These are phyloP conservation scores for Penicillium longicatenatum DNA, from an alignment of 495 filamentous ascomycete genomes.

Conservation along the genomic window DNA sequence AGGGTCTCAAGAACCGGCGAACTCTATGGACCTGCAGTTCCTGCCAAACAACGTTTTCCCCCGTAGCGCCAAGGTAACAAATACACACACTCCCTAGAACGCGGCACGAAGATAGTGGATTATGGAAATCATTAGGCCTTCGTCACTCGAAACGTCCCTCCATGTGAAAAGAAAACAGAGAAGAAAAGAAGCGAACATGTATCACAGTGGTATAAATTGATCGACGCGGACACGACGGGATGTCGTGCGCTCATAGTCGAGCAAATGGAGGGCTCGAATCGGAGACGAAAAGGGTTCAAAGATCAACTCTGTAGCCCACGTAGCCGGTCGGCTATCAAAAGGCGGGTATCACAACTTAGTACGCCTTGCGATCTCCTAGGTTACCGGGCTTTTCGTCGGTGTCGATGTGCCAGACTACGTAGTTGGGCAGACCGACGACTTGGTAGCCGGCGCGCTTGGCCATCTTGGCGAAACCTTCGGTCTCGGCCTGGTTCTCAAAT, in stretches of 20 bases:
- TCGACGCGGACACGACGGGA: slow-evolving; percentile 8
- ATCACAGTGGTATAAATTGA: slow-evolving; percentile 18
- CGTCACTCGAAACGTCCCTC: slow-evolving; percentile 30
- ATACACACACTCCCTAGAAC: slow-evolving; percentile 41
- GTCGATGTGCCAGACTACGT: slow-evolving; percentile 98
- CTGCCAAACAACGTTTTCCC: slow-evolving; percentile 40
- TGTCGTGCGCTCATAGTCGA: slow-evolving; percentile 11
- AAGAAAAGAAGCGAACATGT: slow-evolving; percentile 20
- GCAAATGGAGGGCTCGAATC: slow-evolving; percentile 20
- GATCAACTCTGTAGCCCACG: slow-evolving; percentile 24
- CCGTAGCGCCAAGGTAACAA: slow-evolving; percentile 45
- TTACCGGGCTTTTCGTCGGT: slow-evolving; percentile 98
- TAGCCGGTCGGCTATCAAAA: slow-evolving; percentile 13
- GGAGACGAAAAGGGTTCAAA: slow-evolving; percentile 22
- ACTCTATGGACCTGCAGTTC: slow-evolving; percentile 44
- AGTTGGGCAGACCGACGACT: slow-evolving; percentile 92
- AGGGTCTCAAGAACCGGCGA: slow-evolving; percentile 32
- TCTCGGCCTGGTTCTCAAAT: slow-evolving; percentile 99
- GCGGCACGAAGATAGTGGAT: slow-evolving; percentile 40
- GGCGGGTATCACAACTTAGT: slow-evolving; percentile 26
- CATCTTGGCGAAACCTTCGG: slow-evolving; percentile 98
- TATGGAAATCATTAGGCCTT: slow-evolving; percentile 45
- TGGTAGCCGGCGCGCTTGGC: slow-evolving; percentile 94
- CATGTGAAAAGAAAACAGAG: slow-evolving; percentile 20
- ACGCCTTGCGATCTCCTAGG: slow-evolving; percentile 45